Conservation (phyloP, 2,329 filamentous ascomycete species). For the Ceratocystis smalleyi region DNA sequence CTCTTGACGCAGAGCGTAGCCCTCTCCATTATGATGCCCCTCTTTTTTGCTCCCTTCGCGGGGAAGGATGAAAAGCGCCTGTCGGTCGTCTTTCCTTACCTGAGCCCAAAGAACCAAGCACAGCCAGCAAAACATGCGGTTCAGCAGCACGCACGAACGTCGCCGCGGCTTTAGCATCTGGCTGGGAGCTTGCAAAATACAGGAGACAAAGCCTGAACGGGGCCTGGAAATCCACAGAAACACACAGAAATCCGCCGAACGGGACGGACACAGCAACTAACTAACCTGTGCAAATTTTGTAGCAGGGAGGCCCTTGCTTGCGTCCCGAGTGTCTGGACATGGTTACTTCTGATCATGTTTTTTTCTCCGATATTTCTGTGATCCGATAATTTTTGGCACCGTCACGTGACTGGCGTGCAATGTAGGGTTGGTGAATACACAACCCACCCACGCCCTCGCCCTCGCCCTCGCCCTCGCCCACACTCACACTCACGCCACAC, state of each 20-base stretch:
- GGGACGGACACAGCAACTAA: too few relatives aligned
- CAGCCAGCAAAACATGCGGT: background rate
- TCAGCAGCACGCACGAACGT: background rate
- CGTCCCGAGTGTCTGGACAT: slow-evolving; percentile 1
- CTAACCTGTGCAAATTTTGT: background rate
- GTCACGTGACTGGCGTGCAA: background rate
- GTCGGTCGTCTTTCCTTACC: background rate
- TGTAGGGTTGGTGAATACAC: background rate
- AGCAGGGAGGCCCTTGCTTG: background rate
- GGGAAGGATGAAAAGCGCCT: background rate
- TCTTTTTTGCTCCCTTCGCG: background rate
- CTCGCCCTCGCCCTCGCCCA: too few relatives aligned
- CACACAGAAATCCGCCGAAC: background rate
- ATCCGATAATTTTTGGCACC: background rate
- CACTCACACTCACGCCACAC: background rate
- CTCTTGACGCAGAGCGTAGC: background rate
- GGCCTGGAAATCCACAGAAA: background rate
- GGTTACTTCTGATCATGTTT: background rate
- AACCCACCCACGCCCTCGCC: too few relatives aligned
- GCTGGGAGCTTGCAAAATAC: background rate
- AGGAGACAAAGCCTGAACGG: background rate
- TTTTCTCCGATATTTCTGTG: background rate
- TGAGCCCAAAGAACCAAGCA: background rate
- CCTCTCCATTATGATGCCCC: background rate
- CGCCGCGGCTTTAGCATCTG: background rate